Percentiles rank a stretch among this genome's conserved stretches.
Conservation (phyloP, 2,329 filamentous ascomycete species). For the Fonsecaea pedrosoi region DNA sequence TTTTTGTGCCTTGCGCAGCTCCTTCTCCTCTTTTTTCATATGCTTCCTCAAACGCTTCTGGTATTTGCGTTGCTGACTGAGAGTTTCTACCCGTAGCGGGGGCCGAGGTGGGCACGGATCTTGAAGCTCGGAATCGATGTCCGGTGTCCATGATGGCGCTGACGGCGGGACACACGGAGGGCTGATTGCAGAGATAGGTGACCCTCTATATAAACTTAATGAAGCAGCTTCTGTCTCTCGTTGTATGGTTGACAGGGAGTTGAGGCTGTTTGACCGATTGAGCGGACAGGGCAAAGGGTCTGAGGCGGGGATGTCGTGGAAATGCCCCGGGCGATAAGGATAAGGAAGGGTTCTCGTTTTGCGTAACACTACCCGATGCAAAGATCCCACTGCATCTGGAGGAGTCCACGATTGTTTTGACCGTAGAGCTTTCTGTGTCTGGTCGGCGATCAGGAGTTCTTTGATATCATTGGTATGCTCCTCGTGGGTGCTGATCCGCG, state of each 20-base stretch:
- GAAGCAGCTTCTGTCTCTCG: constrained; percentile 33
- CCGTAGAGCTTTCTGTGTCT: constrained; percentile 31
- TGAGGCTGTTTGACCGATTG: constrained; percentile 32
- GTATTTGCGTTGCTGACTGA: constrained; percentile 34
- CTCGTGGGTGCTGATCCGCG: constrained; percentile 34
- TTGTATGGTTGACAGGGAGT: constrained; percentile 35
- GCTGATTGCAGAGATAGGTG: constrained; percentile 34
- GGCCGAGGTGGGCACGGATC: constrained; percentile 28
- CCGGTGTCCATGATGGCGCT: constrained; percentile 14
- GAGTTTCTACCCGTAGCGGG: constrained; percentile 23
- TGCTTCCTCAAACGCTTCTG: constrained; percentile 32
- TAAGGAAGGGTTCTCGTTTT: constrained; percentile 30
- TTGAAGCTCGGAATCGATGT: constrained; percentile 26
- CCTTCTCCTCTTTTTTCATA: constrained; percentile 31
- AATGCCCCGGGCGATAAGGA: constrained; percentile 29
- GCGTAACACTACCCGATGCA: constrained; percentile 25
- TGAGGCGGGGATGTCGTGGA: constrained; percentile 23
- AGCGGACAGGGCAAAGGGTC: constrained; percentile 27
- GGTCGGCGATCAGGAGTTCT: constrained; percentile 29
- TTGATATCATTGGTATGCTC: constrained; percentile 28
- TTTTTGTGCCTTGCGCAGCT: constrained; percentile 27
- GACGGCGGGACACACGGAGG: constrained; percentile 14
- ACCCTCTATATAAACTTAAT: constrained; percentile 31
- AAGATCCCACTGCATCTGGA: constrained; percentile 13
- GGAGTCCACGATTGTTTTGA: constrained; percentile 31